Evolutionary conservation across 306 rosid species (phyloP), one percentile per base, ranked within the genome.

Genomic region (Trifolium repens): DNA sequence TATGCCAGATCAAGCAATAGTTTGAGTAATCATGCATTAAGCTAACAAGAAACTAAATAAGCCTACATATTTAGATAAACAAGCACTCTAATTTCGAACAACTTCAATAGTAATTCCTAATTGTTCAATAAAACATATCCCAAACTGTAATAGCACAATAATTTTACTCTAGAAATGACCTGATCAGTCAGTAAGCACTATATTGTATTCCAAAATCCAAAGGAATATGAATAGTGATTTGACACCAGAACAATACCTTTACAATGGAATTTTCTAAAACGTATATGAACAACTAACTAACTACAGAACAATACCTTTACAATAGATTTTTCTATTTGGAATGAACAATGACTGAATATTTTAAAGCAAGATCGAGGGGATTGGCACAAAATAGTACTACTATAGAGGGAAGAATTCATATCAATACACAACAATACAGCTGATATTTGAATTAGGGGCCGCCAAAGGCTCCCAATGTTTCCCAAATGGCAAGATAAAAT

Each of bases 1-100:
- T 30, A 62, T 30, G 59, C 54, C 64, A 77, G 61, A 64, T 49
- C 40, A 77, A 47, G 64, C 19, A 81, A 40, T 54, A 65, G 32
- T 46, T 37, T 32, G 50, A 78, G 60, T 65, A 70, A 53, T 49
- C 78, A n/a, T 32, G 10, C 52, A 53, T 46, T 46, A 59, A 5
- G 15, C 81, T 34, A 78, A 30, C 76, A 32, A 63, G 72, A 73
- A 68, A 59, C 76, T 35, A 66, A 42, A 49, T 13, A 73, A 39
- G 42, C 67, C 35, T 16, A 42, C 46, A 46, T 16, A 52, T 52
- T 52, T 52, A 52, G 52, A 46, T 3, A 7, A 46, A 3, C 12
- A 44, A 44, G 52, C n/a, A 12, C n/a, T 44, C 12, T 44, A 44
- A 43, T 9, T 43, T 40, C 39, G 19, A 52, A 44, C 14, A 11